phyloP scores from a whole-genome alignment of 192 early-diverging fungal species.

The Endogone sp. region DNA sequence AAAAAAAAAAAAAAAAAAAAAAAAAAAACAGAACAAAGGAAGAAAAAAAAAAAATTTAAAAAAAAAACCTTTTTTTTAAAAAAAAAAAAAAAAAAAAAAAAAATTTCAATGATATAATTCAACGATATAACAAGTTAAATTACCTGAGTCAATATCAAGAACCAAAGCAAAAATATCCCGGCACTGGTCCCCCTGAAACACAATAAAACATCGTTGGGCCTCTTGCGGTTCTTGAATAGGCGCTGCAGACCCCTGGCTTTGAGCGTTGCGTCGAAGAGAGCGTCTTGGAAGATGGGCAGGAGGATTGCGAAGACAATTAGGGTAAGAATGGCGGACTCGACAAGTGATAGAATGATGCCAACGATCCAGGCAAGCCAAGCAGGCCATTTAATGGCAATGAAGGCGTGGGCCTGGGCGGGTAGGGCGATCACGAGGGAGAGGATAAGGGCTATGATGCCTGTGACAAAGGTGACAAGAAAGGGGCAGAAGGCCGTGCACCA shows the following conservation, averaged over 20 bases:
- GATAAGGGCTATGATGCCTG: conserved; percentile 40
- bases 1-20: conserved; percentile 1
- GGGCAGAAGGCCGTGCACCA: conserved; percentile 49
- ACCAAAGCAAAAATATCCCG: conserved; percentile 30
- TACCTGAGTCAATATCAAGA: conserved; percentile 26
- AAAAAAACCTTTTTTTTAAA: too few species aligned
- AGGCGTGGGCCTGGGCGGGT: conserved; percentile 53
- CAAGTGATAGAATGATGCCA: conserved; percentile 52
- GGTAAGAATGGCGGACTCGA: conserved; percentile 46
- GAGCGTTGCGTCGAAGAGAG: conserved; percentile 50
- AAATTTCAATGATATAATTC: not conserved
- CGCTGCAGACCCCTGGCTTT: conserved; percentile 37
- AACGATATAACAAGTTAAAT: not conserved
- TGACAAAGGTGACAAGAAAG: conserved; percentile 42
- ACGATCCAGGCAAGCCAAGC: conserved; percentile 59
- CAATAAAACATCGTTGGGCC: conserved; percentile 26
- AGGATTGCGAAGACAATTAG: conserved; percentile 54
- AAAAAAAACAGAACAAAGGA: too few species aligned
- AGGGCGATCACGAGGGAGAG: conserved; percentile 53
- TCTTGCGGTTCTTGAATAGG: conserved; percentile 38
- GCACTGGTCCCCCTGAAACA: conserved; percentile 45
- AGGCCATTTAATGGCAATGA: conserved; percentile 45
- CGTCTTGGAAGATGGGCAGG: conserved; percentile 55
- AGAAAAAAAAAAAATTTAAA: not conserved
- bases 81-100: too few species aligned